Percentiles rank a stretch among this genome's conserved stretches.
phyloP scores from a whole-genome alignment of 768 basidiomycete species.

The Pluteus cervinus region DNA sequence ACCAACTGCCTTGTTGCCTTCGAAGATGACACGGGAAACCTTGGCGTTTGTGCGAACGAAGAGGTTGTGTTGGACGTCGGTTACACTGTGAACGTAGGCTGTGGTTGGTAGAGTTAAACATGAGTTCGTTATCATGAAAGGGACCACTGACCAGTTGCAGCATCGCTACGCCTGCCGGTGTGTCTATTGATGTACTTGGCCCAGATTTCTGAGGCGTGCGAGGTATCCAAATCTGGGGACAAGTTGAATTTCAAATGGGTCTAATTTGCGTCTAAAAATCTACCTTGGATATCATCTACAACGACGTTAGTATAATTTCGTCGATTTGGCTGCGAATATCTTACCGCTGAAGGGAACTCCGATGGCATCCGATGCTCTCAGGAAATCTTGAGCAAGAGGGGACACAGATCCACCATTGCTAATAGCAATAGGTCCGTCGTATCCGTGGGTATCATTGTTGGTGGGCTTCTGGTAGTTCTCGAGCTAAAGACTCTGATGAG shows the following conservation, averaged over 20 bases:
- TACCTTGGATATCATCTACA: conserved; percentile 59
- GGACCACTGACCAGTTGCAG: conserved; percentile 46
- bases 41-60: conserved; percentile 61
- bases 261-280: no score
- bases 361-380: conserved; percentile 53
- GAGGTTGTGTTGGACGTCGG: conserved; percentile 62
- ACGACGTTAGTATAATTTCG: background rate
- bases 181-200: conserved; percentile 74
- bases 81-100: conserved; percentile 69
- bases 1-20: conserved; percentile 66
- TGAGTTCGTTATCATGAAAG: background rate
- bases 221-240: conserved; percentile 46
- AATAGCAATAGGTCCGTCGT: conserved; percentile 70
- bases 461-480: conserved; percentile 74
- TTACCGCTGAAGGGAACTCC: conserved; percentile 62
- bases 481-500: conserved; percentile 28
- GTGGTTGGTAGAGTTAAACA: background rate
- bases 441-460: conserved; percentile 64
- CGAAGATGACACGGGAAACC: conserved; percentile 67
- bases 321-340: conserved; percentile 7
- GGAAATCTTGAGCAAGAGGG: conserved; percentile 62
- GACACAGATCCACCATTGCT: conserved; percentile 63
- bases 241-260: no score
- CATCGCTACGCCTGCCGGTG: conserved; percentile 67
- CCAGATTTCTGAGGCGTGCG: conserved; percentile 66